A percentile compares a stretch with the other conserved stretches of the same genome.
Conservation (phyloP, 169 alveolate species). For the Cryptosporidium viatorum region DNA sequence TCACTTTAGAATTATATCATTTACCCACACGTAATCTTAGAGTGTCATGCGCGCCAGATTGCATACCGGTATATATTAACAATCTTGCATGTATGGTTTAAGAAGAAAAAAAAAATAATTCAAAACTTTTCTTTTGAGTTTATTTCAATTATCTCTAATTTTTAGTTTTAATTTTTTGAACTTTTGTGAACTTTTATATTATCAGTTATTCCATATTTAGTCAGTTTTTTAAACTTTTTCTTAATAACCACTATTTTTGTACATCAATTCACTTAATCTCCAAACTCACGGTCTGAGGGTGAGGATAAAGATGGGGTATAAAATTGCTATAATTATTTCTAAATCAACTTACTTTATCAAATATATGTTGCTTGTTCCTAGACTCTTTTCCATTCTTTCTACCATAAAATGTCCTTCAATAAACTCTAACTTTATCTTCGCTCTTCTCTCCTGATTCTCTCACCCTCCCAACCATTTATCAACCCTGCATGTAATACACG, state of each 20-base stretch:
- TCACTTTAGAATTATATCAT: neutral
- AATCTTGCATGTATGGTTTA: neutral
- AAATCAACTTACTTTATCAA: too few species aligned
- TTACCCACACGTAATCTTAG: slow-evolving; percentile 28
- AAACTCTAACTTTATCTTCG: neutral
- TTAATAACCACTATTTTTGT: too few species aligned
- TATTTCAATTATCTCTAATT: too few species aligned
- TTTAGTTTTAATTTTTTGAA: too few species aligned
- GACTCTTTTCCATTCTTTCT: too few species aligned
- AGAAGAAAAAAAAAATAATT: neutral
- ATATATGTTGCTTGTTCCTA: too few species aligned
- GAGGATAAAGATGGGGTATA: too few species aligned
- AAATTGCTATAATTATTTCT: neutral
- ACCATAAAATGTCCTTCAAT: neutral
- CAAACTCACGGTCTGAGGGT: too few species aligned
- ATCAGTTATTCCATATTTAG: too few species aligned
- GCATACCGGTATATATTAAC: slow-evolving; percentile 11
- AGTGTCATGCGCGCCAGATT: slow-evolving; percentile 24
- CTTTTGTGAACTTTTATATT: neutral
- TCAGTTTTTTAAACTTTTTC: neutral
- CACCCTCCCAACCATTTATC: neutral
- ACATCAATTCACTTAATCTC: too few species aligned
- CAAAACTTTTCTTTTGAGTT: too few species aligned
- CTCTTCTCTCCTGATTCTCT: too few species aligned
- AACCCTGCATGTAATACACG: neutral